These are phyloP conservation scores for Boletellus dicymbophilus DNA, from an alignment of 1,284 basidiomycete species.

Conservation along the genomic window DNA sequence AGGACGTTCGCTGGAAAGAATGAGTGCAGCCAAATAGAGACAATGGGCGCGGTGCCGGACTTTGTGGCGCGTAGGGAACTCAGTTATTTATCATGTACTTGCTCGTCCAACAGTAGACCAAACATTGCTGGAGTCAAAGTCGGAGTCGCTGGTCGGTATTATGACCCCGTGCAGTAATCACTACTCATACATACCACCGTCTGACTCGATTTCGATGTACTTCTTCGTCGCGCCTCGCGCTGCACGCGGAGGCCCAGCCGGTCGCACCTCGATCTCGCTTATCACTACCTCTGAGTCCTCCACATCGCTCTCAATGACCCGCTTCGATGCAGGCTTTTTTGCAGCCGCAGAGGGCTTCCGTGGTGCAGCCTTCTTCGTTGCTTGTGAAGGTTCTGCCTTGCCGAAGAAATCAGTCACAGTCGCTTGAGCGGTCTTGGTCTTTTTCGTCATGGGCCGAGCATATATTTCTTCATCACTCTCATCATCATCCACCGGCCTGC, in stretches of 20 bases:
- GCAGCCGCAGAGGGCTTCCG: conserved; percentile 48
- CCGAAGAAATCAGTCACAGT: conserved; percentile 62
- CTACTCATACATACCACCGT: conserved; percentile 30
- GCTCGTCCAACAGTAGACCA: too few relatives aligned
- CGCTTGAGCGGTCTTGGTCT: conserved; percentile 47
- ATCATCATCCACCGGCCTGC: conserved; percentile 37
- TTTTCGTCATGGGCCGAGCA: conserved; percentile 49
- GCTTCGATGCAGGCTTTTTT: conserved; percentile 42
- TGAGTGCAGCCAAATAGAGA: too few relatives aligned
- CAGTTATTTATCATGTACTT: too few relatives aligned
- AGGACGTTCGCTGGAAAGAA: too few relatives aligned
- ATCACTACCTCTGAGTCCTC: conserved; percentile 29
- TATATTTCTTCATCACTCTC: conserved; percentile 46
- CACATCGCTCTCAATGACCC: conserved; percentile 39
- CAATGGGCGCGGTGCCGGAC: too few relatives aligned
- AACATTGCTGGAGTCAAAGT: too few relatives aligned
- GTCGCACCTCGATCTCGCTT: conserved; percentile 21
- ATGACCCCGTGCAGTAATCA: conserved; percentile 1
- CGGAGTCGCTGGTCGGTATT: too few relatives aligned
- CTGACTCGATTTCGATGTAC: conserved; percentile 54
- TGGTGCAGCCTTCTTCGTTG: conserved; percentile 36
- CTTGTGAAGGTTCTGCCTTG: conserved; percentile 42
- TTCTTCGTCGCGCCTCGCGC: conserved; percentile 44
- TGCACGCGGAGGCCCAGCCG: conserved; percentile 33
- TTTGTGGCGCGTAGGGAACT: too few relatives aligned